Percentiles rank a stretch among this genome's conserved stretches.
phyloP scores from a whole-genome alignment of 2,329 filamentous ascomycete genomes.

The Cercospora zeina region DNA sequence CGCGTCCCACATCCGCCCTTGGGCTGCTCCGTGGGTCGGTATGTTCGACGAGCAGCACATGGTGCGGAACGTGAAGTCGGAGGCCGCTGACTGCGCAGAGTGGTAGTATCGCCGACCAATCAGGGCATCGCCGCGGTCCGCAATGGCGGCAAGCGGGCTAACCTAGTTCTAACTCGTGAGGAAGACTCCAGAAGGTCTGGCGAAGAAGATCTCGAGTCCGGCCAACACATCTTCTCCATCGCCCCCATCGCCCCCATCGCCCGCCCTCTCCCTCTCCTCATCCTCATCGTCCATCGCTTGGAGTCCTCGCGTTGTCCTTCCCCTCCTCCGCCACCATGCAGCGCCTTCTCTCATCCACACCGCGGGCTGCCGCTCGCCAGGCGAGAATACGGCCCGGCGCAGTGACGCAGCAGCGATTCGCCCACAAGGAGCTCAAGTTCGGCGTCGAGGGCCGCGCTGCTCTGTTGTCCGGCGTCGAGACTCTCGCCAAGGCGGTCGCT shows the following conservation, averaged over 20 bases:
- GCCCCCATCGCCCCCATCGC: no score
- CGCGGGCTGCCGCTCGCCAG: constrained; percentile 77
- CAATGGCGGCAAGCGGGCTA: not conserved
- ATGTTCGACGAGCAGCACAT: no score
- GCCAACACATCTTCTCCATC: constrained; percentile 3
- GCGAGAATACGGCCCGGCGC: constrained; percentile 52
- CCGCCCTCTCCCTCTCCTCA: constrained; percentile 3
- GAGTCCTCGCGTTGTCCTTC: constrained; percentile 22
- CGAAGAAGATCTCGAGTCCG: constrained; percentile 7
- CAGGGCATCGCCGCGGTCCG: constrained; percentile 3
- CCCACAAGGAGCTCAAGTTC: constrained; percentile 99
- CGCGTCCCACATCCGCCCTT: not conserved
- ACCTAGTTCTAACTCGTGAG: not conserved
- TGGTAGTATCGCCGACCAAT: constrained; percentile 1
- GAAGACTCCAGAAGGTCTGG: constrained; percentile 8
- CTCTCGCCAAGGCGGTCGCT: constrained; percentile 90
- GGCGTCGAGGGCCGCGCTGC: constrained; percentile 90
- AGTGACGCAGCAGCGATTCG: constrained; percentile 89
- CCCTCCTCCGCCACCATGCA: constrained; percentile 64
- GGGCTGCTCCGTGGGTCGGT: not conserved
- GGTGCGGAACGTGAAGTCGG: not conserved
- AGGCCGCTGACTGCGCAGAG: not conserved
- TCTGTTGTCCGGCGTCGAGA: constrained; percentile 92
- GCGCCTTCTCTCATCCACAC: constrained; percentile 81
- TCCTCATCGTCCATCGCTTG: constrained; percentile 11